These are phyloP conservation scores for Capsicum chinense DNA, from an alignment of 257 asterid genomes.

Conservation along the genomic window DNA sequence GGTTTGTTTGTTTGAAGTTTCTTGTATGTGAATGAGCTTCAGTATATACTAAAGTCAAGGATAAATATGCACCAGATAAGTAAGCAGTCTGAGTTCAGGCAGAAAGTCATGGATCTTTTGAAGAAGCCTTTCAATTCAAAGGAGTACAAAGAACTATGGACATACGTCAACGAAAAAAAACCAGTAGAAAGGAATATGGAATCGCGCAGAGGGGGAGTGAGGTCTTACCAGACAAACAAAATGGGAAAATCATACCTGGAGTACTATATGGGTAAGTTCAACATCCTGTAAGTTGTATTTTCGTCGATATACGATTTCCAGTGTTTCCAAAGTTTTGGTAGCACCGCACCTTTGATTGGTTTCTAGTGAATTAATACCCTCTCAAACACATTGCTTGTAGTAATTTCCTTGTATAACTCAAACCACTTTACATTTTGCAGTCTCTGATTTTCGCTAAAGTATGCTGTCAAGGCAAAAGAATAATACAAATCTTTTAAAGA, in stretches of 20 bases:
- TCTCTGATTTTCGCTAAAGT: slow-evolving; percentile 4
- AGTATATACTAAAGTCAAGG: neutral
- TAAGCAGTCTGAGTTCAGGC: slow-evolving; percentile 23
- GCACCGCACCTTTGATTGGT: slow-evolving; percentile 24
- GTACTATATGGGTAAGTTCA: slow-evolving; percentile 25
- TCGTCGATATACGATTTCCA: neutral
- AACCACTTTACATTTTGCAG: neutral
- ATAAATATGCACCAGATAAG: neutral
- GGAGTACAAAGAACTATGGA: slow-evolving; percentile 31
- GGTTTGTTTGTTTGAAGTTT: slow-evolving; percentile 2
- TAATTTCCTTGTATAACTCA: neutral
- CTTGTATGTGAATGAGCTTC: slow-evolving; percentile 14
- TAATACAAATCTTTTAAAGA: neutral
- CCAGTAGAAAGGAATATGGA: slow-evolving; percentile 27
- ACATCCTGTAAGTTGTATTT: slow-evolving; percentile 14
- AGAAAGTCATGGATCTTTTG: slow-evolving; percentile 27
- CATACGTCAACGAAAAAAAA: slow-evolving; percentile 4
- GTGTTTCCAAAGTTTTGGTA: neutral
- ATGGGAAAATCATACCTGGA: slow-evolving; percentile 31
- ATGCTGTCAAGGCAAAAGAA: slow-evolving; percentile 17
- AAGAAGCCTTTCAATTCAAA: slow-evolving; percentile 30
- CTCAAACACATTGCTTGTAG: slow-evolving; percentile 10
- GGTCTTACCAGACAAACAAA: slow-evolving; percentile 3
- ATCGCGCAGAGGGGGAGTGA: slow-evolving; percentile 18
- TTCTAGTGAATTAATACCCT: slow-evolving; percentile 6